Evolutionary conservation across 2,329 filamentous ascomycete genomes (phyloP).

Genomic region (Venturia carpophila): DNA sequence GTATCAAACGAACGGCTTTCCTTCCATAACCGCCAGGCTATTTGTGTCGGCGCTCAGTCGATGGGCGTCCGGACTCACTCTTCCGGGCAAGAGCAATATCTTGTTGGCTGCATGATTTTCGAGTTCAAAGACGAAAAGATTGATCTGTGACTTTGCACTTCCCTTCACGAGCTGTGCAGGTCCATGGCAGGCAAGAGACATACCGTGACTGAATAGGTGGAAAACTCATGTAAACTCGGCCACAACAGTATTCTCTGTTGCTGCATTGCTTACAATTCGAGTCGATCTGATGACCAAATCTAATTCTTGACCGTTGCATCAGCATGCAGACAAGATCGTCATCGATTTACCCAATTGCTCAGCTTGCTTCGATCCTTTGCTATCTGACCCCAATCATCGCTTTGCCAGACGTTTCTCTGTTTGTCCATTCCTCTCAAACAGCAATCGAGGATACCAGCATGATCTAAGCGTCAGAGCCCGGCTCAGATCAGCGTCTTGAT

Average conservation of each 20-base stretch:
- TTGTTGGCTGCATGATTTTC: slow-evolving; percentile 8
- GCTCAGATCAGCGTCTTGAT: no score
- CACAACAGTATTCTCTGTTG: background rate
- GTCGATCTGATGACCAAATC: no score
- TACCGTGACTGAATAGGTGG: background rate
- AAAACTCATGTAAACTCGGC: background rate
- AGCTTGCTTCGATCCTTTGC: no score
- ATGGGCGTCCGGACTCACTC: slow-evolving; percentile 12
- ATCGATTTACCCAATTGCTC: no score
- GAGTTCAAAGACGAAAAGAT: slow-evolving; percentile 11
- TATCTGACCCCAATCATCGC: no score
- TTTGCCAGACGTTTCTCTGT: no score
- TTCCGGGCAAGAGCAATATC: slow-evolving; percentile 10
- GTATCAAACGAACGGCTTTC: background rate
- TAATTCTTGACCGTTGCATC: no score
- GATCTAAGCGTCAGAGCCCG: no score
- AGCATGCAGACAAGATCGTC: no score
- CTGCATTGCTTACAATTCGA: background rate
- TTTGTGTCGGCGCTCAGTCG: slow-evolving; percentile 10
- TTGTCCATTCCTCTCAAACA: no score
- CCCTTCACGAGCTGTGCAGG: background rate
- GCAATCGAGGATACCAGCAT: no score
- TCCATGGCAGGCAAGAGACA: slow-evolving; percentile 10
- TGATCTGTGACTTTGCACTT: slow-evolving; percentile 1
- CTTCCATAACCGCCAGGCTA: background rate